Base-by-base conservation (phyloP, 2,329 filamentous ascomycete species). In the Phaeoacremonium minimum region DNA sequence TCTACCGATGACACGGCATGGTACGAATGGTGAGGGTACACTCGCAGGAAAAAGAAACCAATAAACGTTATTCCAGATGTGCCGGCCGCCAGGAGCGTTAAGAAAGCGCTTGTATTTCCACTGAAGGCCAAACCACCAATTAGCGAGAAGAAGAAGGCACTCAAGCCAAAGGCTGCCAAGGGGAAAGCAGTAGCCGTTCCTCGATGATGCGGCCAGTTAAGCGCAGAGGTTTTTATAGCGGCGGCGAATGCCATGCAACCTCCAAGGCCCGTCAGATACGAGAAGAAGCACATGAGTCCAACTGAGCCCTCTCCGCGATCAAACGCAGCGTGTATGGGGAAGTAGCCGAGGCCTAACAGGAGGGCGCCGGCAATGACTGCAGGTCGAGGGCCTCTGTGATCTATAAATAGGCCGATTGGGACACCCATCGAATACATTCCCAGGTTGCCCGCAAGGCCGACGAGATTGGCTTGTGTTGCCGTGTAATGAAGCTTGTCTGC, bases 131-230 rank as follows among this genome's bases (percentile, higher is more conserved):
- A 55, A 14, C 80, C 78, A 15, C 88, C 87, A 20, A 94, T 63
- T 3, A 83, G 73, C 1, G 93, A 91, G 65, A 96, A 98, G 68
- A 97, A 95, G 64, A 98, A 93, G 37, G 93, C 93, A 57, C 90
- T 96, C 39, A 98, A 66, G 4, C 93, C 93, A 55, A 97, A 97
- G 4, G 87, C 90, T 38, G 93, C 87, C 38, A 97, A 64, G 6
- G 93, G 91, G 50, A 97, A 93, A 2, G 90, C 90, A 6, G 93
- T 97, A 6, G 93, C 93, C 4, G 91, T 95, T 37, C 93, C 93
- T 45, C 93, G 80, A 57, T 95, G 85, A 40, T 83, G 77, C 11
- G 91, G 91, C 80, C 90, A 96, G 62, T 96, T 96, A 46, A 93
- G 74, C 8, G 90, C 90, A 33, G 86, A 90, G 56, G 69, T 69